Evolutionary conservation across 2,329 filamentous ascomycete genomes (phyloP), one percentile per base, ranked within the genome.

Genomic region (Aspergillus bombycis): DNA sequence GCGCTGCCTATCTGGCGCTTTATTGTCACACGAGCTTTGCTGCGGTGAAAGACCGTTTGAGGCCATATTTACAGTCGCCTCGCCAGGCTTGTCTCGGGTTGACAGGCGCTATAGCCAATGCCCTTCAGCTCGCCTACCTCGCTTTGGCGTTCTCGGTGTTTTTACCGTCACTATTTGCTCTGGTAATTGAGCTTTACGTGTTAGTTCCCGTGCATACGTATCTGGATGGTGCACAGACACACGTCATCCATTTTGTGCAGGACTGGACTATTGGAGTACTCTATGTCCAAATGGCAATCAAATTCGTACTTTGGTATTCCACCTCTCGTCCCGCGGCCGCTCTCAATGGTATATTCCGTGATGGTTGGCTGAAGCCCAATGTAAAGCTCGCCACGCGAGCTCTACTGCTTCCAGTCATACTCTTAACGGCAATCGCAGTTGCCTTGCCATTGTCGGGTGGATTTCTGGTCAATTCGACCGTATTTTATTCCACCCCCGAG

Each of bases 221-320:
- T 73, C 84, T 91, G 76, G 72, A 72, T 9, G 70, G 71, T 19
- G 67, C 70, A 16, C 62, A 77, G 38, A 72, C 72, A 1, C 78
- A 79, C 60, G 71, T 79, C 9, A 87, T 98, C 48, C 91, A 96
- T 66, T 85, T 98, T 65, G 89, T 98, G 48, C 94, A 98, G 75
- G 90, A 94, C 62, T 99, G 94, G 93, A 96, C 94, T 0, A 83
- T 99, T 1, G 95, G 95, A 5, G 86, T 99, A 26, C 84, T 99
- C 3, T 97, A 97, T 76, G 85, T 96, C 34, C 94, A 96, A 67
- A 88, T 98, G 71, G 87, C 87, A 0, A 85, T 88, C 19, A 89
- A 91, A 45, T 80, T 93, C 70, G 83, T 93, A 30, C 82, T 90
- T 14, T 85, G 89, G 71, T 85, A 92, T 66, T 86, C 88, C 10